Evolutionary conservation across 2,329 filamentous ascomycete species (phyloP).

Genomic region (Blumeria hordei): DNA sequence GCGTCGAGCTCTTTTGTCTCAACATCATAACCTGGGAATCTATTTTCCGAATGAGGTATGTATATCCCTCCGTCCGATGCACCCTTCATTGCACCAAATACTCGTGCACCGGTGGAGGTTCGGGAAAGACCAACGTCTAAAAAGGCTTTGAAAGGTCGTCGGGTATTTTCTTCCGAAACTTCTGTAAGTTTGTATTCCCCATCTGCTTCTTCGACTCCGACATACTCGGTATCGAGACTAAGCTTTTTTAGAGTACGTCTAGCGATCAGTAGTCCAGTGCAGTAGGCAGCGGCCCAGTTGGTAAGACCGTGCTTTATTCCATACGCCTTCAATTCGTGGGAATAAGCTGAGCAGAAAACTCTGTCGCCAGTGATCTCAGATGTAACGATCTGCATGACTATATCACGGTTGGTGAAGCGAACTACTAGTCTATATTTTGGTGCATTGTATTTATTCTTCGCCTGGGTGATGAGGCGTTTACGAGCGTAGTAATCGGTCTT

Average conservation of each 20-base stretch:
- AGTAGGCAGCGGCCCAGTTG: conserved; percentile 98
- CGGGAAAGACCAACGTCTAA: conserved; percentile 93
- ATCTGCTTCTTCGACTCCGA: conserved; percentile 87
- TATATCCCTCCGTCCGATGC: conserved; percentile 94
- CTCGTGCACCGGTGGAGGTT: conserved; percentile 92
- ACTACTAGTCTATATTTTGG: conserved; percentile 99
- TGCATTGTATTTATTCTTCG: conserved; percentile 99
- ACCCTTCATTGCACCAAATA: conserved; percentile 99
- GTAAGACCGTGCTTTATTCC: conserved; percentile 95
- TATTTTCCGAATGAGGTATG: conserved; percentile 96
- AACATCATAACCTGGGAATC: conserved; percentile 96
- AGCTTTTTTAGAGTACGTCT: conserved; percentile 96
- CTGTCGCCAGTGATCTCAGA: conserved; percentile 97
- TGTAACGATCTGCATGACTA: conserved; percentile 90
- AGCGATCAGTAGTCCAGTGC: conserved; percentile 87
- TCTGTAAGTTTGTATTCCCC: conserved; percentile 94
- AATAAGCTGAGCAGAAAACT: conserved; percentile 78
- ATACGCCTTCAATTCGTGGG: conserved; percentile 94
- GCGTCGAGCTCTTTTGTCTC: conserved; percentile 95
- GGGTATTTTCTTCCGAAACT: conserved; percentile 77
- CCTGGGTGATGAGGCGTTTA: conserved; percentile 98
- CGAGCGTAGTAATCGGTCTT: conserved; percentile 99
- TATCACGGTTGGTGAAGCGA: conserved; percentile 98
- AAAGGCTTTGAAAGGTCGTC: conserved; percentile 98
- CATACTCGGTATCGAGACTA: conserved; percentile 75